Conservation (phyloP, 2,329 filamentous ascomycete species). For the Parafenestella ontariensis region DNA sequence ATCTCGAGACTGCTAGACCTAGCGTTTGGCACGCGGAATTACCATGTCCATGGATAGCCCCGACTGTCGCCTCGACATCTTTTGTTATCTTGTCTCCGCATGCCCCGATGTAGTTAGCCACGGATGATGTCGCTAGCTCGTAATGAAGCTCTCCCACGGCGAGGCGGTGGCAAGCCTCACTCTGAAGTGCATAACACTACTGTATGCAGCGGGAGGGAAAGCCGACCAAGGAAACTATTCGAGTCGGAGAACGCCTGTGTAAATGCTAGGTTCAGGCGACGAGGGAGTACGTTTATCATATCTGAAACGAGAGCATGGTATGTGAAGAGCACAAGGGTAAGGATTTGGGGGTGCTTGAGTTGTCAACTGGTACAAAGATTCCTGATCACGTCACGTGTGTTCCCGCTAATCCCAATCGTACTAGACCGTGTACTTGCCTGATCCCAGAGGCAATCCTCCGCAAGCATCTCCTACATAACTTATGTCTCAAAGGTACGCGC, state of each 20-base stretch:
- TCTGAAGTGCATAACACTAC: conserved; percentile 3
- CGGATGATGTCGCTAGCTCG: neutral
- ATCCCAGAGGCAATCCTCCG: too few relatives aligned
- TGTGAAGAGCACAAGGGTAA: neutral
- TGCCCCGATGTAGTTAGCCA: neutral
- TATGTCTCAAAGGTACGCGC: neutral
- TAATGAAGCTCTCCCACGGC: neutral
- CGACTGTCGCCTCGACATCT: neutral
- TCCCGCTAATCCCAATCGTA: neutral
- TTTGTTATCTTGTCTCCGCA: neutral
- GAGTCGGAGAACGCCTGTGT: neutral
- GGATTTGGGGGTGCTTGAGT: neutral
- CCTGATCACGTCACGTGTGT: neutral
- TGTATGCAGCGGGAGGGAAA: neutral
- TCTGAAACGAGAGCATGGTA: neutral
- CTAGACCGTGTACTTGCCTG: neutral
- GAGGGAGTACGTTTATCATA: neutral
- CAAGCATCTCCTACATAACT: neutral
- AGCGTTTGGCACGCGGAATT: neutral
- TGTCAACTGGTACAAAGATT: neutral
- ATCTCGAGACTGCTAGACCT: neutral
- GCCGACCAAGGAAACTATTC: neutral
- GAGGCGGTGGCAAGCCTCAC: neutral
- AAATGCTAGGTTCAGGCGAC: neutral
- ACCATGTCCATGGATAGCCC: neutral